These are phyloP conservation scores for Dictyostelium purpureum DNA, from an alignment of 78 protist genomes.

Conservation along the genomic window DNA sequence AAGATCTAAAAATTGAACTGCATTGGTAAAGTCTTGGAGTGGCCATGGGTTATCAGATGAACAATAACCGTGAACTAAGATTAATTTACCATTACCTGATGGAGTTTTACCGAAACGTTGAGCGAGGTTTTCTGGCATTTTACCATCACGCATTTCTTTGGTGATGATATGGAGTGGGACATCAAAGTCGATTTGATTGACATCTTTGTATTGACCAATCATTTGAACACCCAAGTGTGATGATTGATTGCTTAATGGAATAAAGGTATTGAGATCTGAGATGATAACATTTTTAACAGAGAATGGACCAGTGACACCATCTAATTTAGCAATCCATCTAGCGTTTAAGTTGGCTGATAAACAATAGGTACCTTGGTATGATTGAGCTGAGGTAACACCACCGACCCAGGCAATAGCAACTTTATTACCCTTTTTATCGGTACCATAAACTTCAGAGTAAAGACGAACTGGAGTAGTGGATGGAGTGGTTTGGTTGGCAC, in stretches of 20 bases:
- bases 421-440: not conserved
- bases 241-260: slow-evolving; percentile 37
- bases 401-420: slow-evolving; percentile 79
- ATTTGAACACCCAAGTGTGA: slow-evolving; percentile 16
- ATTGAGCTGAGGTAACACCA: not conserved
- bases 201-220: slow-evolving; percentile 20
- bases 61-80: slow-evolving; percentile 86
- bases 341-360: not conserved
- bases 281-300: slow-evolving; percentile 61
- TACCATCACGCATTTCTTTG: slow-evolving; percentile 77
- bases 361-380: not conserved
- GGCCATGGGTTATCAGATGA: slow-evolving; percentile 30
- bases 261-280: slow-evolving; percentile 39
- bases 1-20: slow-evolving; percentile 44
- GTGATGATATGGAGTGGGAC: slow-evolving; percentile 70
- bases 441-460: slow-evolving; percentile 78
- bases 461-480: slow-evolving; percentile 49
- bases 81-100: slow-evolving; percentile 61
- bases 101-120: slow-evolving; percentile 30
- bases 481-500: not conserved
- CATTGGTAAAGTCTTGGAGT: slow-evolving; percentile 32
- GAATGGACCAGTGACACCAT: slow-evolving; percentile 73
- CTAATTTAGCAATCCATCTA: slow-evolving; percentile 69
- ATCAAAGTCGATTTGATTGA: not conserved
- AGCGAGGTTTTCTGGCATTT: slow-evolving; percentile 63